Conservation (phyloP, 441 rosid species). For the Hura crepitans region DNA sequence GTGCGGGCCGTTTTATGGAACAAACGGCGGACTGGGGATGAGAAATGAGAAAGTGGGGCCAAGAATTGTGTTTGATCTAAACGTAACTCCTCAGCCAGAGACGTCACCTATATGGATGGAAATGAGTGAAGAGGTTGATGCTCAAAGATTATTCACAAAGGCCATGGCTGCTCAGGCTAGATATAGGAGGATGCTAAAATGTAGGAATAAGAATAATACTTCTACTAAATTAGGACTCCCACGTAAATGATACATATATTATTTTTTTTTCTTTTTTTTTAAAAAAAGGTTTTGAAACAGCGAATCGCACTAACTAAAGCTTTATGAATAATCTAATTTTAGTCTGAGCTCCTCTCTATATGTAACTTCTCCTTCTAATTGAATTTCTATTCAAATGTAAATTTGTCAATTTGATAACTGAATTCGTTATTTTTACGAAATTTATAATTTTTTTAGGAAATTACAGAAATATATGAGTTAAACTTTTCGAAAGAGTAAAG, state of each 20-base stretch:
- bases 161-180: slow-evolving; percentile 37
- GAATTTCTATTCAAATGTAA: not conserved
- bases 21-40: slow-evolving; percentile 13
- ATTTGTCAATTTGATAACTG: too few relatives aligned
- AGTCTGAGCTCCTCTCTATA: too few relatives aligned
- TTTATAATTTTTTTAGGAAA: too few relatives aligned
- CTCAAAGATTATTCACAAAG: not conserved
- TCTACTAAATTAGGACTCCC: slow-evolving; percentile 14
- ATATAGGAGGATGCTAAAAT: slow-evolving; percentile 29
- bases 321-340: too few relatives aligned
- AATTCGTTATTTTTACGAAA: too few relatives aligned
- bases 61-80: slow-evolving; percentile 27
- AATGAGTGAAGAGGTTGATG: not conserved
- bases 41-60: slow-evolving; percentile 15
- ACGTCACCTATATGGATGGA: slow-evolving; percentile 15
- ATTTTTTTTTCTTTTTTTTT: not conserved
- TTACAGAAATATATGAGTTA: too few relatives aligned
- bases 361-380: not conserved
- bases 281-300: too few relatives aligned
- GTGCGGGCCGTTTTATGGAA: too few relatives aligned
- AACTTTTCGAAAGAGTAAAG: too few relatives aligned
- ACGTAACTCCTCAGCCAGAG: slow-evolving; percentile 9
- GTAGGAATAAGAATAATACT: slow-evolving; percentile 25
- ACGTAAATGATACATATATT: slow-evolving; percentile 9
- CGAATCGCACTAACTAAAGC: too few relatives aligned